A percentile compares a stretch with the other conserved stretches of the same genome.
Evolutionary conservation across 2,329 filamentous ascomycete species (phyloP).

Genomic region (Verticillium zaregamsianum): DNA sequence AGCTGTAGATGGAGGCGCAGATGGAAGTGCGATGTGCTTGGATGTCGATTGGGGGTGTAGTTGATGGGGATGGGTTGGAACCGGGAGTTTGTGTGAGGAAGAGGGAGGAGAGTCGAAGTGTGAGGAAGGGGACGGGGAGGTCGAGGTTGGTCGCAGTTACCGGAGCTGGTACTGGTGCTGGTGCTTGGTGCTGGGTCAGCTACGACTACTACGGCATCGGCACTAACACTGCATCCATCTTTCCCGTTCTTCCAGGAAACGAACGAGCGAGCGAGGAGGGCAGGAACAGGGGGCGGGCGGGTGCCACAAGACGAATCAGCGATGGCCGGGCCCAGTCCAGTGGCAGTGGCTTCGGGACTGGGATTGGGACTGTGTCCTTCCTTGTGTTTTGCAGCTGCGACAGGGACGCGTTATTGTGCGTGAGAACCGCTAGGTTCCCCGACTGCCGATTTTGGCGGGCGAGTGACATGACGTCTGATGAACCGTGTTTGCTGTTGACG

Average conservation of each 20-base stretch:
- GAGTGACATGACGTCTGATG: neutral
- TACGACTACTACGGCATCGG: neutral
- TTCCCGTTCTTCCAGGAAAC: neutral
- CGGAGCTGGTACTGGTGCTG: neutral
- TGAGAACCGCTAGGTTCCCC: neutral
- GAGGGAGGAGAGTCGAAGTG: neutral
- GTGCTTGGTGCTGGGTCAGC: neutral
- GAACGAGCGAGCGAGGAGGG: neutral
- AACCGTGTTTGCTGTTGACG: neutral
- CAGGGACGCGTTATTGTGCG: neutral
- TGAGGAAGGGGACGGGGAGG: neutral
- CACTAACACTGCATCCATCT: neutral
- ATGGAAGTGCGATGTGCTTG: neutral
- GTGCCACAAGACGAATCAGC: neutral
- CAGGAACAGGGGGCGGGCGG: neutral
- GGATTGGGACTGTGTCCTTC: neutral
- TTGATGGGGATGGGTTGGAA: neutral
- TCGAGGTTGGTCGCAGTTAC: neutral
- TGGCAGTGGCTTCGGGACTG: neutral
- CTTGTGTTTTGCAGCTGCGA: neutral
- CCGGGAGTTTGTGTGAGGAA: neutral
- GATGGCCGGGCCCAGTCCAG: neutral
- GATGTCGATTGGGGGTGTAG: neutral
- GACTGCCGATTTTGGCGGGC: neutral
- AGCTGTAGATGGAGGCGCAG: neutral